Conservation (phyloP, 2,329 filamentous ascomycete genomes). For the Scedosporium minutisporum region DNA sequence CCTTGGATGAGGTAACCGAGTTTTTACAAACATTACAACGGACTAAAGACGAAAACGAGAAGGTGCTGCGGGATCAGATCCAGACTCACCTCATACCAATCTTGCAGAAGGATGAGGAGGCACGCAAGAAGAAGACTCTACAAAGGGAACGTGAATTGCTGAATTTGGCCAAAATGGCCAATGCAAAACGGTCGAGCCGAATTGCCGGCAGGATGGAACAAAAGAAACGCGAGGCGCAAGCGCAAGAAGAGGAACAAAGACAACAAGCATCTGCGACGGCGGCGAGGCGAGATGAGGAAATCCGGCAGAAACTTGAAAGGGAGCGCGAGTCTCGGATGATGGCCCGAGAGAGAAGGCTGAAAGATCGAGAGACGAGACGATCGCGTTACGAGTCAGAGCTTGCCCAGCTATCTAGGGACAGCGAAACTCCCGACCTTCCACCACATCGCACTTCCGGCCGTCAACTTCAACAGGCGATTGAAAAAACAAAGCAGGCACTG, state of each 20-base stretch:
- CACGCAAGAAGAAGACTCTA: conserved; percentile 59
- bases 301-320: conserved; percentile 48
- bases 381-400: conserved; percentile 79
- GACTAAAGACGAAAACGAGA: conserved; percentile 77
- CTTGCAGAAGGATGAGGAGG: conserved; percentile 68
- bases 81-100: conserved; percentile 73
- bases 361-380: conserved; percentile 76
- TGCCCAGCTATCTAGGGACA: conserved; percentile 50
- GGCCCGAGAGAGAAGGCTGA: conserved; percentile 76
- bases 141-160: conserved; percentile 69
- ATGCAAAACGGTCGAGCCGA: conserved; percentile 85
- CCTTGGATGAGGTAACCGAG: conserved; percentile 62
- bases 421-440: neutral
- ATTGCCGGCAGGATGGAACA: conserved; percentile 74
- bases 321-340: conserved; percentile 72
- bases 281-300: conserved; percentile 57
- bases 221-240: conserved; percentile 63
- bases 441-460: conserved; percentile 8
- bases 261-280: conserved; percentile 55
- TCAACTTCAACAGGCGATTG: conserved; percentile 65
- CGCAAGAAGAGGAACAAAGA: conserved; percentile 58
- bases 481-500: conserved; percentile 67
- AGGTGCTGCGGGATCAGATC: conserved; percentile 61
- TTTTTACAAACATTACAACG: conserved; percentile 65
- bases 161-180: conserved; percentile 78